Evolutionary conservation across 345 rosid genomes (phyloP), one percentile per base, ranked within the genome.

Genomic region (Noccaea bulbosa): DNA sequence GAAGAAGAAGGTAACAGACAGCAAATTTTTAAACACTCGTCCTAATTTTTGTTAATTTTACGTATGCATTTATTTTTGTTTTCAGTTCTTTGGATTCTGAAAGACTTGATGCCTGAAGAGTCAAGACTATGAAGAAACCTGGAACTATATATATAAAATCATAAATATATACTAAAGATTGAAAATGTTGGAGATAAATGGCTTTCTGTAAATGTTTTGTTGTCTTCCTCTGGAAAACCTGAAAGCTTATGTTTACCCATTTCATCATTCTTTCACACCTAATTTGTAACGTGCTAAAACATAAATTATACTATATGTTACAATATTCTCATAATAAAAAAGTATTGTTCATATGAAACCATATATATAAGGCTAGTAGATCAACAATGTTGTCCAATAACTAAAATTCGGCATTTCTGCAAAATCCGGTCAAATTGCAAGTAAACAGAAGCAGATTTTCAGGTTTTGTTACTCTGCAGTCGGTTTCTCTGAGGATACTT

Each of bases 1-100:
- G 67, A 83, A 72, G 69, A 83, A 76, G 79, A 82, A 75, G 77
- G 78, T 81, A 77, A 82, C 67, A 51, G 63, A 72, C 72, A 27
- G 37, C 47, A 37, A 9, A 62, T 39, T 61, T 16, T 3, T 3
- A 39, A 41, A 54, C 30, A 62, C 33, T 45, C 20, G 41, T 41
- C 4, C 34, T 7, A 3, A 27, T 20, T 20, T 20, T 20, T 20
- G 22, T 20, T 39, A 6, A 39, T 7, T 20, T n/a, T 60, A 15
- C 2, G 0, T 35, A 14, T 11, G 30, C 32, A 6, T 16, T 0
- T 20, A 0, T 45, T 2, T 3, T 12, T 69, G 37, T 53, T 55
- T 62, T 11, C 79, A 76, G 75, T 76, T 76, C 55, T 76, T 76
- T 0, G 75, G 71, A 69, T 76, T 76, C 75, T 70, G 67, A 76